Evolutionary conservation across 176 grass and related monocot species (phyloP).

Genomic region (Triticum dicoccoides): DNA sequence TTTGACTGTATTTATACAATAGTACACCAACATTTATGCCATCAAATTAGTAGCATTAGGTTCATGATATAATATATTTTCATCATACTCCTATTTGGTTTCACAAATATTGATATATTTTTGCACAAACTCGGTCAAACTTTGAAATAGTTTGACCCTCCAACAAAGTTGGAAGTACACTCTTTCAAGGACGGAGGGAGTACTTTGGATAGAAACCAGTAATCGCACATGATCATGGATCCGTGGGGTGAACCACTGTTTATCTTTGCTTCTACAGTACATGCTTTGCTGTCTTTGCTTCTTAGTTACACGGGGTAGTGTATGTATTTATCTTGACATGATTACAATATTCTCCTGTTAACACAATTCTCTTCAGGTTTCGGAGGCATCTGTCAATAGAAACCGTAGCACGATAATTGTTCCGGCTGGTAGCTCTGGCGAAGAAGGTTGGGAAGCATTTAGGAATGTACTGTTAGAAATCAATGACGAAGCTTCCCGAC

Average conservation of each 20-base stretch:
- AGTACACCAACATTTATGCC: too few relatives aligned
- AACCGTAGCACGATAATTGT: slow-evolving; percentile 97
- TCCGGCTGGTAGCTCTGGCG: slow-evolving; percentile 89
- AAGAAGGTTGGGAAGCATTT: slow-evolving; percentile 99
- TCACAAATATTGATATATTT: too few relatives aligned
- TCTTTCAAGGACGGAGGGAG: too few relatives aligned
- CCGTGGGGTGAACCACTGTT: neutral
- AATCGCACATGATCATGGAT: neutral
- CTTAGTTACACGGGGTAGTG: neutral
- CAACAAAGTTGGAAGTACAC: too few relatives aligned
- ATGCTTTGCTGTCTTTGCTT: neutral
- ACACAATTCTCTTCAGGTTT: slow-evolving; percentile 52
- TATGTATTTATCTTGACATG: neutral
- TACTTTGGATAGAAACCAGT: neutral
- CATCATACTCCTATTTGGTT: too few relatives aligned
- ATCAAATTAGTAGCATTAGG: too few relatives aligned
- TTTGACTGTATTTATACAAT: too few relatives aligned
- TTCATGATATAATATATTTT: too few relatives aligned
- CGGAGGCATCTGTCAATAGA: slow-evolving; percentile 93
- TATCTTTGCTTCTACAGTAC: slow-evolving; percentile 10
- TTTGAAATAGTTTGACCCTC: too few relatives aligned
- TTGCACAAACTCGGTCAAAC: too few relatives aligned
- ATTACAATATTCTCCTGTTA: neutral
- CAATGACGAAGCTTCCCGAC: slow-evolving; percentile 69
- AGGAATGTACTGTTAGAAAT: slow-evolving; percentile 89